These are phyloP conservation scores for Auriscalpium orientale DNA, from an alignment of 768 basidiomycete genomes.

Conservation along the genomic window DNA sequence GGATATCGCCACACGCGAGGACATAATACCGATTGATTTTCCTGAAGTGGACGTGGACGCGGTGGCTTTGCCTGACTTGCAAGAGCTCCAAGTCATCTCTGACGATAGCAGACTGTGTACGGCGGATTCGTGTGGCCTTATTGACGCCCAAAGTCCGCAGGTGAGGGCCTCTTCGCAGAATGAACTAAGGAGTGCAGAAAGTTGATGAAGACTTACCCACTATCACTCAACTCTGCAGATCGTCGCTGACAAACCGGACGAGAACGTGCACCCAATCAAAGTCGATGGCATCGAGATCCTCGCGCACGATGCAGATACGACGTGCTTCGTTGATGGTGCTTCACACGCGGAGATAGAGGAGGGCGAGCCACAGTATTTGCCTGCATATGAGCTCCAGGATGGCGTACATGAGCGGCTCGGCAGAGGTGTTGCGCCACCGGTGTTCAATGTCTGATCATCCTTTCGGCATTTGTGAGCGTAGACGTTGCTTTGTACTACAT, in stretches of 20 bases:
- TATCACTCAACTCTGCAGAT: background rate
- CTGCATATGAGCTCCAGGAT: conserved; percentile 77
- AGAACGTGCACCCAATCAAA: no score
- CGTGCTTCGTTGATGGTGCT: background rate
- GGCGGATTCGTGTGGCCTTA: background rate
- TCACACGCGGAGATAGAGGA: conserved; percentile 11
- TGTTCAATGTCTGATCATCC: background rate
- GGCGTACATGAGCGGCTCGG: conserved; percentile 26
- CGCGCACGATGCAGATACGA: background rate
- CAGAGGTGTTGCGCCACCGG: conserved; percentile 7
- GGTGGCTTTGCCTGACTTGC: conserved; percentile 3
- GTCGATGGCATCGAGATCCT: background rate
- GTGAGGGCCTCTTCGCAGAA: background rate
- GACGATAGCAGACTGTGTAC: background rate
- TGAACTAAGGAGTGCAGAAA: background rate
- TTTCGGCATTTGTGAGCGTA: no score
- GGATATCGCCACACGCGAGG: background rate
- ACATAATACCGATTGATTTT: background rate
- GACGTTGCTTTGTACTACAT: no score
- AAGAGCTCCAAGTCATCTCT: background rate
- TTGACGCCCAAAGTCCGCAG: background rate
- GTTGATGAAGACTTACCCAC: background rate
- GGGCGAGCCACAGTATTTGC: conserved; percentile 42
- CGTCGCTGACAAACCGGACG: background rate
- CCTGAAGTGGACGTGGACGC: background rate